Evolutionary conservation across 2,329 filamentous ascomycete species (phyloP), one percentile per base, ranked within the genome.

Genomic region (Cladosporium sp.): DNA sequence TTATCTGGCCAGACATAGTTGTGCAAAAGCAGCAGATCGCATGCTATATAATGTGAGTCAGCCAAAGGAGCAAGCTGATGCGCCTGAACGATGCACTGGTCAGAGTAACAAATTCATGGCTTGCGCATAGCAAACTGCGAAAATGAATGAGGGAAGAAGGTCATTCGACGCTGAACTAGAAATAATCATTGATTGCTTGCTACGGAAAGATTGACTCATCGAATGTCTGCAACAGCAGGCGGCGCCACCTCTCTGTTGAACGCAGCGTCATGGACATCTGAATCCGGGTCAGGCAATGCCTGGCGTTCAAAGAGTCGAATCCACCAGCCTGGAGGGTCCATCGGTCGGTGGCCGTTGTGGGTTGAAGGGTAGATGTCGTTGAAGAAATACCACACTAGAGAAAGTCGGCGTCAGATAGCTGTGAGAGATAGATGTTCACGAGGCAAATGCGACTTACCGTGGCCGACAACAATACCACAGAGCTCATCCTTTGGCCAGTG

Each of bases 401-500:
- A 8, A 20, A 19, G 47, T 60, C 41, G 55, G 49, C 19, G 33
- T 30, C 9, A 15, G 7, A 2, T 16, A 11, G 18, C 29, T 7
- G 12, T 15, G 2, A 32, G 11, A 19, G 4, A 4, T 27, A 9
- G 22, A 27, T 27, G 12, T 35, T 3, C 32, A 15, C 6, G 6
- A 41, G 15, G 27, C 18, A 30, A 30, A 11, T 39, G n/a, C 12
- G 38, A 62, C 76, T 50, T 67, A 79, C 77, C 71, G 70, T 98
- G 93, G 8, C 93, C 93, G 33, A 97, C 91, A 8, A 93, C 83
- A 13, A 96, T 89, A 3, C 93, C 93, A 73, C 94, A 89, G 55
- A 98, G 86, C 74, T 98, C 93, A 67, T 97, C 93, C 70, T 94
- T 95, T 3, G 93, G 93, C 36, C 97, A 78, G 4, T 80, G 86